phyloP scores from a whole-genome alignment of 768 basidiomycete species.

The Auriculariales sp. region DNA sequence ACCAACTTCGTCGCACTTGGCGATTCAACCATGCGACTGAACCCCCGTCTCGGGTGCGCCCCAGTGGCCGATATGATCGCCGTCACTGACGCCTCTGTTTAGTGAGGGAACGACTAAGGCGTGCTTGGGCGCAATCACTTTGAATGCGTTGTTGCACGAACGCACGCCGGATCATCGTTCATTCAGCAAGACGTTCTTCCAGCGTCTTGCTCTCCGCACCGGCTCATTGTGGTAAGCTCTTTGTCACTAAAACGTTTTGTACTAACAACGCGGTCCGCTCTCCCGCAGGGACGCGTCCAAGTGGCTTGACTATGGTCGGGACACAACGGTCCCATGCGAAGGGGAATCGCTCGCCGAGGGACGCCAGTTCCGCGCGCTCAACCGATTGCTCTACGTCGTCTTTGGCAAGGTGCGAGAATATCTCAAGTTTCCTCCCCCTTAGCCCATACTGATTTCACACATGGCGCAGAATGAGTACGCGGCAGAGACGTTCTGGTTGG shows the following conservation, averaged over 20 bases:
- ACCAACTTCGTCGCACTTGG: slow-evolving; percentile 21
- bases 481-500: slow-evolving; percentile 12
- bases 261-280: background rate
- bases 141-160: slow-evolving; percentile 8
- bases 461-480: slow-evolving; percentile 6
- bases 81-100: background rate
- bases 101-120: slow-evolving; percentile 13
- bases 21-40: slow-evolving; percentile 19
- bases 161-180: background rate
- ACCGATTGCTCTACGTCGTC: background rate
- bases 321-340: background rate
- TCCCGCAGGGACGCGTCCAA: background rate
- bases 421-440: too few species aligned
- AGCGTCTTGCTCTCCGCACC: background rate
- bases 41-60: slow-evolving; percentile 11
- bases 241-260: background rate
- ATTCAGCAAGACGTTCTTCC: background rate
- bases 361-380: background rate
- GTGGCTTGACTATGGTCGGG: background rate
- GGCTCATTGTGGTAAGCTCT: background rate
- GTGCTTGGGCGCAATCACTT: slow-evolving; percentile 10
- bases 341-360: background rate
- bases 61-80: background rate
- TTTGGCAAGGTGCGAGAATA: background rate
- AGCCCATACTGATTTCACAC: too few species aligned